Base-by-base conservation (phyloP, 179 eudicot genomes). In the Beta corolliflora region DNA sequence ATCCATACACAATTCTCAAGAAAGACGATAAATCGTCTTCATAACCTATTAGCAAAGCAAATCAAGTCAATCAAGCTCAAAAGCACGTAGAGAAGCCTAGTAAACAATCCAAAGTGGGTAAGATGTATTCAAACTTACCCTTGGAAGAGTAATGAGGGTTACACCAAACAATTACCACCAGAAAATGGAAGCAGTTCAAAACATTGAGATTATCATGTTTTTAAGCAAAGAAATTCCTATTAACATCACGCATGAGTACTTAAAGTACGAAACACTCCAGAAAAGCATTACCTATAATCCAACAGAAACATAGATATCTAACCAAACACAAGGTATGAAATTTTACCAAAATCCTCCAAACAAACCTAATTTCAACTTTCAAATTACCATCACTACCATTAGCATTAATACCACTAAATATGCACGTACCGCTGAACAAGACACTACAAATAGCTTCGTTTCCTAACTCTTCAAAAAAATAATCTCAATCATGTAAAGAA, bases 151-250 rank as follows among this genome's bases (percentile, higher is more conserved):
- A 68, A 44, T 41, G 50, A 68, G 50, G 36, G 50, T 36, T 6
- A 67, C 9, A 31, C 71, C 71, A 67, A 67, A 67, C 9, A 67
- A 12, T 67, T 36, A 2, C 46, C 19, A 67, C 71, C 71, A 36
- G 48, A 67, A 25, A 14, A 67, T 36, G 21, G n/a, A 14, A 67
- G 71, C 5, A 68, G 11, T 68, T 68, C 23, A 68, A 50, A 44
- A 68, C 52, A 16, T 44, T 68, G 23, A 68, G 10, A 41, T 16
- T 3, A 44, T 68, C 69, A 59, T 19, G 64, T 16, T 76, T 76
- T 36, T 12, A 76, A 61, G 54, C 71, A 77, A 77, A 29, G 71
- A 48, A 68, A 68, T 63, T 54, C n/a, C 9, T 61, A 2, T 67
- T 48, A 63, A 45, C 45, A 46, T 46, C 68, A 63, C 10, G 79